Percentiles rank a stretch among this genome's conserved stretches.
phyloP scores from a whole-genome alignment of 257 asterid genomes.

The Henckelia pumila region DNA sequence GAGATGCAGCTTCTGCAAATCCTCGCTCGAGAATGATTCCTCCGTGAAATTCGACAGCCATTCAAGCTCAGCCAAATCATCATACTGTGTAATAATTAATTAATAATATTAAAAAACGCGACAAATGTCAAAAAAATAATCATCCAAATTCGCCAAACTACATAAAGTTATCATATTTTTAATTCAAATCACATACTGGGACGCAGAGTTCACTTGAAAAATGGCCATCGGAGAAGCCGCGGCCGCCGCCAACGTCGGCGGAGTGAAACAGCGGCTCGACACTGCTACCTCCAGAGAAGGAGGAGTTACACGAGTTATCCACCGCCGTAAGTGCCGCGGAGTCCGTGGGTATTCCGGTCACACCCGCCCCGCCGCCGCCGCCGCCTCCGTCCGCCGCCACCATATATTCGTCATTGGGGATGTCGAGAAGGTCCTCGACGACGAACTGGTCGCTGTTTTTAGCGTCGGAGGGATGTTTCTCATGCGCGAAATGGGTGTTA shows the following conservation, averaged over 20 bases:
- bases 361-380: constrained; percentile 32
- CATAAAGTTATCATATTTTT: background rate
- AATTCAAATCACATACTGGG: constrained; percentile 48
- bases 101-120: too few relatives aligned
- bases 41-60: constrained; percentile 86
- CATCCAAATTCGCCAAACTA: background rate
- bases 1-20: constrained; percentile 59
- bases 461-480: constrained; percentile 38
- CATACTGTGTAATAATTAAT: too few relatives aligned
- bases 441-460: constrained; percentile 54
- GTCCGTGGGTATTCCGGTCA: constrained; percentile 23
- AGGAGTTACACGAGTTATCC: constrained; percentile 58
- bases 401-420: constrained; percentile 60
- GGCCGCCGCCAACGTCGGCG: constrained; percentile 32
- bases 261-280: constrained; percentile 34
- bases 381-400: constrained; percentile 25
- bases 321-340: constrained; percentile 26
- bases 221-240: constrained; percentile 36
- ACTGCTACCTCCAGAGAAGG: constrained; percentile 29
- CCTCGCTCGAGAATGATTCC: constrained; percentile 79
- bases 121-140: too few relatives aligned
- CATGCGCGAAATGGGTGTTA: constrained; percentile 37
- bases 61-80: constrained; percentile 84
- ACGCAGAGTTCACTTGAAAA: constrained; percentile 68
- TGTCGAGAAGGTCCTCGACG: constrained; percentile 78